phyloP scores from a whole-genome alignment of 1,139 yeast species.

The Lodderomyces oxycetoniae region DNA sequence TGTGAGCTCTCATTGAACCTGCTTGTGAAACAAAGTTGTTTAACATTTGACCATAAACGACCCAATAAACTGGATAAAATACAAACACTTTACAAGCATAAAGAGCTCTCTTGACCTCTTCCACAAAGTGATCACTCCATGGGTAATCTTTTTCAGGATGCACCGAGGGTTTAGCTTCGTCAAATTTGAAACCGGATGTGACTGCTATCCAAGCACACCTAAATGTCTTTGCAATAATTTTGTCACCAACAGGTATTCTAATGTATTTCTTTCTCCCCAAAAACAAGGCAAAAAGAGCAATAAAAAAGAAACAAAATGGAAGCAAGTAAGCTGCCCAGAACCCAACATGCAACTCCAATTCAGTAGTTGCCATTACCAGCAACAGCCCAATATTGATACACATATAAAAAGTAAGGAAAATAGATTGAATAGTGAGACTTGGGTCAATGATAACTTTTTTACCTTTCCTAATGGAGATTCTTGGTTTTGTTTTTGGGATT shows the following conservation, averaged over 20 bases:
- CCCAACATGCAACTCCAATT: constrained; percentile 33
- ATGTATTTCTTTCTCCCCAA: constrained; percentile 56
- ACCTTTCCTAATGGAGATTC: constrained; percentile 31
- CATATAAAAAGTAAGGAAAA: constrained; percentile 40
- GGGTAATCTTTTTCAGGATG: constrained; percentile 40
- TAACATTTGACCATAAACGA: constrained; percentile 63
- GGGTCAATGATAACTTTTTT: constrained; percentile 40
- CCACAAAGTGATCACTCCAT: constrained; percentile 61
- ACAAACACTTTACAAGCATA: constrained; percentile 61
- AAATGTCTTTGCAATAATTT: constrained; percentile 56
- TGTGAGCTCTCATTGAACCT: constrained; percentile 58
- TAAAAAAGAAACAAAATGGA: constrained; percentile 63
- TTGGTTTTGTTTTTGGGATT: constrained; percentile 39
- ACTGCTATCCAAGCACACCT: constrained; percentile 42
- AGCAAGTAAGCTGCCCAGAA: constrained; percentile 47
- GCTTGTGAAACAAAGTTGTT: constrained; percentile 65
- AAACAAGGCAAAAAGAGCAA: constrained; percentile 53
- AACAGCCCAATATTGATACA: constrained; percentile 41
- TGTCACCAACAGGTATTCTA: constrained; percentile 59
- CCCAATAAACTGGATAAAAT: constrained; percentile 63
- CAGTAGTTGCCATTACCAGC: constrained; percentile 41
- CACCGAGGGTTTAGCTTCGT: constrained; percentile 53
- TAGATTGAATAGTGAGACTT: constrained; percentile 38
- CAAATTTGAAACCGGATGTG: constrained; percentile 47
- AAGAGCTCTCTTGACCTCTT: constrained; percentile 55